Evolutionary conservation across 441 rosid genomes (phyloP).

Genomic region (Melastoma candidum): DNA sequence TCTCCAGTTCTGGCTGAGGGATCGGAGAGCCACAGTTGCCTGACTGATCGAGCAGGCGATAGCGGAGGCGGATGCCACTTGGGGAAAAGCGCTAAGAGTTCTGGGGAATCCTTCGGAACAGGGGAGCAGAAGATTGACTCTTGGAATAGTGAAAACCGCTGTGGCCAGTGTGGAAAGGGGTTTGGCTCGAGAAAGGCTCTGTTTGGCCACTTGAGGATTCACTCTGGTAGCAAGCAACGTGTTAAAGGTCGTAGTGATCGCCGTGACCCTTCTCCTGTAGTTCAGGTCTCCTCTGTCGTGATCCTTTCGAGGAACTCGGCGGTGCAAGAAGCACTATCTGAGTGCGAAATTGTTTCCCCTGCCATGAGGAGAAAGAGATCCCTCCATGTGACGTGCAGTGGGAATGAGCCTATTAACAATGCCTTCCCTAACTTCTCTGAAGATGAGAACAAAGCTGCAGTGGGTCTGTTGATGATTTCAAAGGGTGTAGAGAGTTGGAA

Average conservation of each 20-base stretch:
- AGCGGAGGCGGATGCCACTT: constrained; percentile 26
- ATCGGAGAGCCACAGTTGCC: not conserved
- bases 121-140: constrained; percentile 8
- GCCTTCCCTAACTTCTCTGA: not conserved
- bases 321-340: not conserved
- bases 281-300: too few species aligned
- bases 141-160: not conserved
- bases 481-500: not conserved
- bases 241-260: not conserved
- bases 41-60: not conserved
- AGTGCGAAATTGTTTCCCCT: too few species aligned
- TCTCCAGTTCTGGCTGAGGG: constrained; percentile 2
- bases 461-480: constrained; percentile 6
- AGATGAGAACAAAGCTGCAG: constrained; percentile 1
- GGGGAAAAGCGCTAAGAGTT: constrained; percentile 65
- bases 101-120: constrained; percentile 33
- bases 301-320: not conserved
- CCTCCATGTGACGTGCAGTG: not conserved
- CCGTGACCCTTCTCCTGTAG: not conserved
- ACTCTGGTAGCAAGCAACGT: constrained; percentile 1
- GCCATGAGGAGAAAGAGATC: too few species aligned
- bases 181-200: constrained; percentile 3
- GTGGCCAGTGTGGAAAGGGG: constrained; percentile 4
- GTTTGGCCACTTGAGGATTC: constrained; percentile 8
- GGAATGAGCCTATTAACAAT: not conserved